phyloP scores from a whole-genome alignment of 805 yeast species.

The Wickerhamiella hasegawae region DNA sequence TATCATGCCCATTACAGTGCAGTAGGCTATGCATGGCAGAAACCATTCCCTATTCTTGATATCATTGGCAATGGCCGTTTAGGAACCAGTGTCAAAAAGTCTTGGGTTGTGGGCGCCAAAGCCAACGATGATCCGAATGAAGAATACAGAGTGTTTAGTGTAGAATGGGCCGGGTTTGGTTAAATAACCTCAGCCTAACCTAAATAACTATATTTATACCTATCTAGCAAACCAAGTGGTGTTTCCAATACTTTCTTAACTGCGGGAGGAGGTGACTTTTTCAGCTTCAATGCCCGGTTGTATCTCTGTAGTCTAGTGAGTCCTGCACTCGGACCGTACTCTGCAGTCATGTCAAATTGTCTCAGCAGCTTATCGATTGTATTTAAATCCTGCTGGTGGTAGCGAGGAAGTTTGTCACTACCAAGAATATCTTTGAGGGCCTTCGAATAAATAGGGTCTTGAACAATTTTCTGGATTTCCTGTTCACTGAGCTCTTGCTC shows the following conservation, averaged over 20 bases:
- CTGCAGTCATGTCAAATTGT: conserved; percentile 21
- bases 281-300: conserved; percentile 23
- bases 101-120: conserved; percentile 40
- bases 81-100: conserved; percentile 83
- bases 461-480: neutral
- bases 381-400: conserved; percentile 18
- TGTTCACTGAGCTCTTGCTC: neutral
- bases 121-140: conserved; percentile 11
- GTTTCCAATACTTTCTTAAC: conserved; percentile 20
- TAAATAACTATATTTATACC: conserved; percentile 2
- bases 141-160: conserved; percentile 37
- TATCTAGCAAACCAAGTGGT: conserved; percentile 1
- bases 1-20: conserved; percentile 80
- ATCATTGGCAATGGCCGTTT: conserved; percentile 76
- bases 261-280: conserved; percentile 23
- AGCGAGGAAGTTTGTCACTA: neutral
- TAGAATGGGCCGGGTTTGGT: conserved; percentile 97
- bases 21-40: conserved; percentile 31
- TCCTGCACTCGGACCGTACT: conserved; percentile 27
- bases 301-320: conserved; percentile 24
- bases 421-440: neutral
- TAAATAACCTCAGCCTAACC: conserved; percentile 16
- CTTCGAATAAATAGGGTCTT: neutral
- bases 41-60: conserved; percentile 38
- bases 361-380: conserved; percentile 19